Evolutionary conservation across 73 alveolate species (phyloP), one percentile per base, ranked within the genome.

Genomic region (Paramecium primaurelia): DNA sequence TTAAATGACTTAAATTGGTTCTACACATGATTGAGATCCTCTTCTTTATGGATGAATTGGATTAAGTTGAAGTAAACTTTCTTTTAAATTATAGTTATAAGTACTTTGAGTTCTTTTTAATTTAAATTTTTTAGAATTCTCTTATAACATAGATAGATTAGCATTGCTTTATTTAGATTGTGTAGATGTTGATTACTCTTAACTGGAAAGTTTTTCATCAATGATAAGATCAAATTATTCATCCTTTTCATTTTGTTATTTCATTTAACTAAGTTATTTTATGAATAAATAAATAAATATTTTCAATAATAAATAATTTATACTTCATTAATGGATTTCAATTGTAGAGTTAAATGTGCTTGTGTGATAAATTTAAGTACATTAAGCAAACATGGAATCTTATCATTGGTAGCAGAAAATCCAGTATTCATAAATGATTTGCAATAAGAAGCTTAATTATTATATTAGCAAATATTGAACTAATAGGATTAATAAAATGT

Each of bases 311-410:
- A 75, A 12, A 75, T 36, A 36, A 38, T 36, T n/a, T 36, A 36
- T 75, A 44, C 49, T 38, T 44, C n/a, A 73, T 36, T 2, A 80
- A 80, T 80, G 91, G 91, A 80, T 80, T 80, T 28, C 14, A 80
- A 80, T 80, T 32, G 47, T 47, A 80, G 91, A 80, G 91, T 80
- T 25, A 80, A 80, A 37, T 80, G 91, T 80, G 32, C 51, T 28
- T 80, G 91, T 80, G 58, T 80, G 32, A 40, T 80, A 26, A 49
- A 49, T 28, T 26, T 45, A 9, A 49, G 91, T 9, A 32, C 40
- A 37, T 38, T 37, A 5, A 37, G 60, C 34, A 73, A 14, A 34
- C 59, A 73, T n/a, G 91, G 75, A 26, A 80, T 80, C 16, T 47
- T 45, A 25, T 80, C 91, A 80, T 49, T 80, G 26, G 73, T 80